Conservation (phyloP, 805 yeast species). For the Priceomyces carsonii region DNA sequence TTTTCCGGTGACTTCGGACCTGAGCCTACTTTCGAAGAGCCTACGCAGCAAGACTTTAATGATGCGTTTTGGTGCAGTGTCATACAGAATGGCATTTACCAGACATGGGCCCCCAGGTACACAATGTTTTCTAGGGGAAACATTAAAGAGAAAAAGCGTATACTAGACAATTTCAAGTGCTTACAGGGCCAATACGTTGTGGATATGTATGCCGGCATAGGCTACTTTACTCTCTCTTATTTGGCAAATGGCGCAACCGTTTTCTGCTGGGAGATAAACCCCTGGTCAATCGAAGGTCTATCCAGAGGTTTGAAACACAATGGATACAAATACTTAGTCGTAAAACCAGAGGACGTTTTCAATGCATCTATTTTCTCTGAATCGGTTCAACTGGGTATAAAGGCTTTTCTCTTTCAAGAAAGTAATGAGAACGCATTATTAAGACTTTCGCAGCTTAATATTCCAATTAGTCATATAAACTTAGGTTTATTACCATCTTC, state of each 20-base stretch:
- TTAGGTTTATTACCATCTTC: conserved; percentile 80
- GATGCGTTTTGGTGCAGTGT: conserved; percentile 71
- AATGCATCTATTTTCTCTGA: conserved; percentile 17
- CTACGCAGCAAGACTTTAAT: conserved; percentile 44
- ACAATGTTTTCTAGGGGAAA: conserved; percentile 91
- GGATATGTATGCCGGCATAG: conserved; percentile 83
- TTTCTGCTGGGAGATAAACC: conserved; percentile 81
- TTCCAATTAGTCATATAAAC: conserved; percentile 60
- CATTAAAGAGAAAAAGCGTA: conserved; percentile 73
- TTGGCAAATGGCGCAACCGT: conserved; percentile 54
- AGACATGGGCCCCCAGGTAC: conserved; percentile 80
- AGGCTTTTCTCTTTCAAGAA: conserved; percentile 60
- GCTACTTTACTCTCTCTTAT: conserved; percentile 77
- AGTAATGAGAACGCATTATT: conserved; percentile 53
- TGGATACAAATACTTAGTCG: conserved; percentile 38
- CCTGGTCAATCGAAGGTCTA: conserved; percentile 80
- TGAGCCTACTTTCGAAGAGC: conserved; percentile 31
- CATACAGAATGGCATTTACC: conserved; percentile 72
- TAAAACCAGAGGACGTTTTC: conserved; percentile 27
- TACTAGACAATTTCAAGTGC: conserved; percentile 44
- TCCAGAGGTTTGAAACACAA: conserved; percentile 53
- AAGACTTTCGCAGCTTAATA: conserved; percentile 32
- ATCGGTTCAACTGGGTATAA: conserved; percentile 15
- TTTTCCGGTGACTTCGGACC: conserved; percentile 70
- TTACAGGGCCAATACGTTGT: conserved; percentile 48